Conservation (phyloP, 495 filamentous ascomycete species). For the Aeminium ludgeri region DNA sequence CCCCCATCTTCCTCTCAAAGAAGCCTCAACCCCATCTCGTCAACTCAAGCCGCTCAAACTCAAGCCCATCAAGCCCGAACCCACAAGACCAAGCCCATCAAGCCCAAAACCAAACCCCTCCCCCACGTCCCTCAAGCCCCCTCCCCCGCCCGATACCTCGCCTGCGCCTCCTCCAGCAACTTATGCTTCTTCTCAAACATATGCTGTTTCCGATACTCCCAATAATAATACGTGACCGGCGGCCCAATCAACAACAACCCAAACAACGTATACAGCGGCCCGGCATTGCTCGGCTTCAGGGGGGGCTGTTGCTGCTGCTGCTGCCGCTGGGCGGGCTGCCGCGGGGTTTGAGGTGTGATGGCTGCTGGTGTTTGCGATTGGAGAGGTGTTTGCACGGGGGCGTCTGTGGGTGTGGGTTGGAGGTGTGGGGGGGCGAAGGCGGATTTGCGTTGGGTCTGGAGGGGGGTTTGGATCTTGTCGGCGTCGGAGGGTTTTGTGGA, state of each 20-base stretch:
- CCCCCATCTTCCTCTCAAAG: no score
- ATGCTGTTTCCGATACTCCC: conserved; percentile 7
- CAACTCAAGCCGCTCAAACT: no score
- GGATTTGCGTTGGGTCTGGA: conserved; percentile 1
- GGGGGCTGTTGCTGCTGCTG: no score
- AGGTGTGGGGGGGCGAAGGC: background rate
- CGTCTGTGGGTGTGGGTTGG: background rate
- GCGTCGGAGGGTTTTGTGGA: no score
- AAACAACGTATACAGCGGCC: conserved; percentile 1
- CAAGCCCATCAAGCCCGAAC: no score
- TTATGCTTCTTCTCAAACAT: conserved; percentile 6
- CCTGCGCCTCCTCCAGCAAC: conserved; percentile 8
- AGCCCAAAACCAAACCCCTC: background rate
- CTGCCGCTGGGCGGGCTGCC: background rate
- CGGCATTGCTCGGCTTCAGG: conserved; percentile 2
- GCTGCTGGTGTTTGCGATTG: background rate
- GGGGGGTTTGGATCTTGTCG: background rate
- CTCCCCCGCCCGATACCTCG: conserved; percentile 2
- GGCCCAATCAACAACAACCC: conserved; percentile 1
- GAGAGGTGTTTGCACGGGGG: background rate
- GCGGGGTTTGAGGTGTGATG: background rate
- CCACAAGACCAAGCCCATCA: no score
- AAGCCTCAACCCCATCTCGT: no score
- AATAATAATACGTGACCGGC: conserved; percentile 7
- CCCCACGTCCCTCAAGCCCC: background rate